These are phyloP conservation scores for Aspergillus amoenus DNA, from an alignment of 2,329 filamentous ascomycete species.

Conservation along the genomic window DNA sequence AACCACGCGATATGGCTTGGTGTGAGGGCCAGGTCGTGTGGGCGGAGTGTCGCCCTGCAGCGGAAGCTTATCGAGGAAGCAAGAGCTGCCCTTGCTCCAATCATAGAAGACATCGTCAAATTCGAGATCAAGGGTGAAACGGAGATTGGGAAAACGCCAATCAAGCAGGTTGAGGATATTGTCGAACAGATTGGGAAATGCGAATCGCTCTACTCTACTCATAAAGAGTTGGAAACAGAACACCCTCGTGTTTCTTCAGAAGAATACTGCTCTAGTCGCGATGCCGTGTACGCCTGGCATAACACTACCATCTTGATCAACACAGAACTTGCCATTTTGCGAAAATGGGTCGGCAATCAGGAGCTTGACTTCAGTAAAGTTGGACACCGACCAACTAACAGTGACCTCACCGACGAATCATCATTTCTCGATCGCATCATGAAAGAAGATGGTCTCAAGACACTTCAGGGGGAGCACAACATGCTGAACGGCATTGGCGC, in stretches of 20 bases:
- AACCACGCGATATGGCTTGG: constrained; percentile 82
- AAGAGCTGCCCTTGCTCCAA: constrained; percentile 68
- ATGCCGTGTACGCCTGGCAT: constrained; percentile 91
- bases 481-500: constrained; percentile 81
- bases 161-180: constrained; percentile 85
- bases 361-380: constrained; percentile 86
- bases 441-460: constrained; percentile 93
- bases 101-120: constrained; percentile 83
- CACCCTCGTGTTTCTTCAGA: constrained; percentile 76
- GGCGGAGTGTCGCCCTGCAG: constrained; percentile 80
- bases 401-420: constrained; percentile 80
- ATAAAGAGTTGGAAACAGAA: constrained; percentile 68
- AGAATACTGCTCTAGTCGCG: constrained; percentile 77
- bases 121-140: constrained; percentile 94
- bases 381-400: constrained; percentile 65
- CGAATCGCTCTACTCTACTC: constrained; percentile 81
- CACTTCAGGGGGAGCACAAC: constrained; percentile 76
- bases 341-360: constrained; percentile 95
- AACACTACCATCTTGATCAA: constrained; percentile 97
- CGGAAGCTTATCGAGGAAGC: constrained; percentile 84
- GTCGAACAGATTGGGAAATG: constrained; percentile 88
- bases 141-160: constrained; percentile 82
- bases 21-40: constrained; percentile 78
- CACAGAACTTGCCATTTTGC: constrained; percentile 84
- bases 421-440: constrained; percentile 92